Base-by-base conservation (phyloP, 2,329 filamentous ascomycete genomes). In the Pseudogymnoascus sp. region DNA sequence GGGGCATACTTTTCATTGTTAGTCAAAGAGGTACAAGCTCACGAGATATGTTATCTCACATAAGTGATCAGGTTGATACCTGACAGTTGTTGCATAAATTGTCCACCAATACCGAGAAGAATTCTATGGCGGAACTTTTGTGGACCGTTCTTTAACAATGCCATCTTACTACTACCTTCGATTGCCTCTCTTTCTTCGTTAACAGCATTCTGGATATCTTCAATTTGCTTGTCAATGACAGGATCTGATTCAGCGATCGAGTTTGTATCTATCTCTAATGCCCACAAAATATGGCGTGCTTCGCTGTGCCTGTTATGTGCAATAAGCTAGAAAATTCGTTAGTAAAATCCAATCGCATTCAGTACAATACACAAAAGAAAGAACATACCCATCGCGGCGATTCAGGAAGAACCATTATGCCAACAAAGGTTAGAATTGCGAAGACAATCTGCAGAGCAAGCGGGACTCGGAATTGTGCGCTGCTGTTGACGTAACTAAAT, bases 391-490 rank as follows among this genome's bases (percentile, higher is more conserved):
- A 75, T 35, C 73, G 67, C 6, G 73, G 72, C 2, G 71, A 73
- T 60, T 75, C 73, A 2, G 77, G 76, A 4, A 79, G 67, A 45
- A 75, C 69, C 1, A 73, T 3, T 4, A 76, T 69, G 16, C 68
- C 68, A n/a, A 64, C n/a, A 12, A 73, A 68, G 19, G 74, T 72
- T 14, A 75, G 36, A n/a, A 77, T 19, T 25, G 74, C 73, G 49
- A 79, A 79, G 1, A 76, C 62, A 39, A 77, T 75, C 65, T 80
- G 78, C 5, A 80, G 71, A 1, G 75, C 78, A 3, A 80, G 66
- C 0, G 78, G 77, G 45, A 86, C 84, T 5, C 84, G 77, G 84
- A 80, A 80, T 38, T 76, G 74, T 1, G 72, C 67, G 14, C 75
- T 72, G 41, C 70, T 75, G 25, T 67, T 62, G 33, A 75, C 69